Evolutionary conservation across 106 monocot species (phyloP).

Genomic region (Dendrobium huoshanense): DNA sequence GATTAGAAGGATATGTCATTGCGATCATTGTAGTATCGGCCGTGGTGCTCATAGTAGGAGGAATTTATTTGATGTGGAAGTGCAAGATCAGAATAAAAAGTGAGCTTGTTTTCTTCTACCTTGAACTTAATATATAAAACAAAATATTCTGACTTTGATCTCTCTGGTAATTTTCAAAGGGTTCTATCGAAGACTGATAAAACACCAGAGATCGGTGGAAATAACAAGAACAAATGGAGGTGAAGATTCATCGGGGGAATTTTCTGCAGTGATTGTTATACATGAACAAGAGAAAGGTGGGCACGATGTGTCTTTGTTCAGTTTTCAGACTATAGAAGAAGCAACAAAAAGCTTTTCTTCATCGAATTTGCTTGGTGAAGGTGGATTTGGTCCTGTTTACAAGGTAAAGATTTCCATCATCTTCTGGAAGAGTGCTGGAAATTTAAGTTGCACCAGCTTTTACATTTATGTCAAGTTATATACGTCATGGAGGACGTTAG

Average conservation of each 20-base stretch:
- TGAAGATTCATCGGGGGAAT: not conserved
- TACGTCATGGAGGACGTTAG: not conserved
- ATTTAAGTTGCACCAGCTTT: not conserved
- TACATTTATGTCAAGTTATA: not conserved
- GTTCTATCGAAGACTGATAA: not conserved
- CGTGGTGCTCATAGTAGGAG: not conserved
- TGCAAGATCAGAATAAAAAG: constrained; percentile 12
- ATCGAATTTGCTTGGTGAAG: constrained; percentile 39
- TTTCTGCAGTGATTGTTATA: constrained; percentile 2
- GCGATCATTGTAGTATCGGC: not conserved
- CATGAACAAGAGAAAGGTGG: constrained; percentile 5
- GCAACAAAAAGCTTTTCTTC: constrained; percentile 30
- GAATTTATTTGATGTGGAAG: constrained; percentile 6
- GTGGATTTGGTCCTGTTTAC: constrained; percentile 58
- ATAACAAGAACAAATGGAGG: not conserved
- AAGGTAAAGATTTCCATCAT: constrained; percentile 27
- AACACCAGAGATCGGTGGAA: not conserved
- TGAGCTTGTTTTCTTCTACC: not conserved
- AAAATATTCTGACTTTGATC: not conserved
- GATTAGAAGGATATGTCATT: not conserved
- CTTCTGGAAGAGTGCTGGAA: not conserved
- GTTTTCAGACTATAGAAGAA: constrained; percentile 19
- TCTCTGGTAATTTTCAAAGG: not conserved
- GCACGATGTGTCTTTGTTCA: constrained; percentile 15
- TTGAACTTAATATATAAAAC: not conserved